phyloP scores from a whole-genome alignment of 805 yeast genomes.

The Nematodospora valgi region DNA sequence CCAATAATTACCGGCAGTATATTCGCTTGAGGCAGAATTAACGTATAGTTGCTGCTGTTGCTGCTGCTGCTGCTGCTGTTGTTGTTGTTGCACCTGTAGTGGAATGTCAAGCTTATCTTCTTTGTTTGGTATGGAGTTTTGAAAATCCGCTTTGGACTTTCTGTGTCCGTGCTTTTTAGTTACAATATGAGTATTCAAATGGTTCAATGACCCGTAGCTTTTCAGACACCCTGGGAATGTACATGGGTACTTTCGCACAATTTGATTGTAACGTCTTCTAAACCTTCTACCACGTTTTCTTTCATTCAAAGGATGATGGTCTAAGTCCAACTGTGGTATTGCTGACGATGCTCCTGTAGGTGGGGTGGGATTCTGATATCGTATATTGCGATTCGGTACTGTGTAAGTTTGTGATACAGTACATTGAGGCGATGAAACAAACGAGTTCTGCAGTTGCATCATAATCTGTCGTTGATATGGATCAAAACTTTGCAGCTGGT shows the following conservation, averaged over 20 bases:
- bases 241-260: conserved; percentile 32
- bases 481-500: neutral
- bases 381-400: conserved; percentile 1
- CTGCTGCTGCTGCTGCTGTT: conserved; percentile 7
- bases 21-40: conserved; percentile 7
- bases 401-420: conserved; percentile 1
- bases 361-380: neutral
- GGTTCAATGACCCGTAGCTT: conserved; percentile 42
- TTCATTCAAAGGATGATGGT: conserved; percentile 9
- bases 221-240: conserved; percentile 37
- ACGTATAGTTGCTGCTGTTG: conserved; percentile 2
- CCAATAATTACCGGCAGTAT: conserved; percentile 10
- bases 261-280: conserved; percentile 35
- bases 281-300: conserved; percentile 29
- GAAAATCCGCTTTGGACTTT: conserved; percentile 39
- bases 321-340: conserved; percentile 7
- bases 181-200: conserved; percentile 42
- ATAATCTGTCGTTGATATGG: conserved; percentile 1
- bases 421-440: neutral
- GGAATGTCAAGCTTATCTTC: neutral
- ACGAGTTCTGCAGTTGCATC: neutral
- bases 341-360: conserved; percentile 5
- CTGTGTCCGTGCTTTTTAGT: conserved; percentile 44
- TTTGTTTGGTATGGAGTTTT: conserved; percentile 9
- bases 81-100: conserved; percentile 8